Evolutionary conservation across 208 protist genomes (phyloP), one percentile per base, ranked within the genome.

Genomic region (Phytomonas francai): DNA sequence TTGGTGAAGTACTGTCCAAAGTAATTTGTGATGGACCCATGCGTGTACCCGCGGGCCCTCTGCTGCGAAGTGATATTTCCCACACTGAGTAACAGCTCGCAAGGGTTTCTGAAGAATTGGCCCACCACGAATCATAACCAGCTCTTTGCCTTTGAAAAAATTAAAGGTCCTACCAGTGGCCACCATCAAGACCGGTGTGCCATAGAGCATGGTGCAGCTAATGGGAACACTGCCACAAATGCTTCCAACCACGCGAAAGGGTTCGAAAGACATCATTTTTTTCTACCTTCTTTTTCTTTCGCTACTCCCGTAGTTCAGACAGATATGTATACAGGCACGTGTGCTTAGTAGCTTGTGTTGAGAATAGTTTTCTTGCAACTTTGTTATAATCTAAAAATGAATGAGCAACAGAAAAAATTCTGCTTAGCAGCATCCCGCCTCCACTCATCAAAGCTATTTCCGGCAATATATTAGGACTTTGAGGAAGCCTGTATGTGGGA

Each of bases 181-280:
- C 14, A 92, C 85, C 89, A 95, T 92, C 59, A 93, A 60, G 7
- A 93, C 59, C 0, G 87, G 85, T 0, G 76, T 80, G 49, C 89
- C 89, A 74, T 95, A 95, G 25, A 95, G 73, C 14, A 79, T 65
- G 2, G 89, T 93, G 39, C 76, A 67, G 73, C 77, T 87, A 30
- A 90, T 61, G 9, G 89, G 85, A 31, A 95, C 80, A 4, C 76
- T 70, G 32, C 83, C 80, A 70, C 89, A 92, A 30, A 95, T 82
- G 62, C 74, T 83, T 56, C 89, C 89, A 19, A 95, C 84, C 11
- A 92, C 89, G 67, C 89, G 86, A 76, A 92, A 95, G 6, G 89
- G 83, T 5, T 86, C 82, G 49, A 95, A 89, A 19, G 67, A 79
- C 59, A 90, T 72, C 88, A 94, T 91, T 33, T 57, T 54, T 16